Evolutionary conservation across 108 stramenopile genomes (phyloP), one percentile per base, ranked within the genome.

Genomic region (Aurantiochytrium sp.): DNA sequence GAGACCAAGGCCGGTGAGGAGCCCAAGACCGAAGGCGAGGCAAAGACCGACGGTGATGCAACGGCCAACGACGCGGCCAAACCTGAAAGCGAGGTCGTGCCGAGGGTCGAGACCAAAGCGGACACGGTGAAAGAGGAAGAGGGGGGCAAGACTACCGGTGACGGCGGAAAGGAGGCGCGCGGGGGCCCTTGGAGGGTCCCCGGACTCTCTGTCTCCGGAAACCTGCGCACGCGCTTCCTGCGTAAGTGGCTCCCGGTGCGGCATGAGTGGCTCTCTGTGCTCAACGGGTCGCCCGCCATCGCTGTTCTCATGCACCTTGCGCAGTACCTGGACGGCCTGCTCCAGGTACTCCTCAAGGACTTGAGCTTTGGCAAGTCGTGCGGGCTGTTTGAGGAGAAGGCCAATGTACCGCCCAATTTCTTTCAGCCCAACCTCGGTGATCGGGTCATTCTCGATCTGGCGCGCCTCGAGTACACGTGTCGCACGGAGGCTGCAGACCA

Each of bases 401-500:
- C 27, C 6, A 65, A 65, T 19, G 34, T 30, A 8, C 59, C 59
- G 8, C 59, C 59, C 34, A 19, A 65, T 2, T 65, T 65, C 2
- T 65, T 65, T 27, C 32, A 65, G 59, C 59, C 59, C 10, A 65
- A 65, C 24, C 59, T 65, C 19, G 59, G 59, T 3, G 59, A 65
- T 65, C 4, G 59, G 8, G 59, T 65, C 59, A 65, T 65, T 65
- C 59, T 65, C 59, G 59, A 65, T 65, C 59, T 65, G 32, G 59
- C 59, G 8, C 59, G 59, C 59, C 59, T 65, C 34, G 59, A 65
- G 24, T 65, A 65, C 59, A 65, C 59, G 3, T 65, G 59, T 2
- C 59, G 59, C 27, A 65, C 19, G 59, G 59, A 65, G 34, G 59
- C 59, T 34, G 59, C 59, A 34, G 59, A 65, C 34, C 59, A 65